Conservation (phyloP, 2,329 filamentous ascomycete genomes). For the Drechslera avenae region DNA sequence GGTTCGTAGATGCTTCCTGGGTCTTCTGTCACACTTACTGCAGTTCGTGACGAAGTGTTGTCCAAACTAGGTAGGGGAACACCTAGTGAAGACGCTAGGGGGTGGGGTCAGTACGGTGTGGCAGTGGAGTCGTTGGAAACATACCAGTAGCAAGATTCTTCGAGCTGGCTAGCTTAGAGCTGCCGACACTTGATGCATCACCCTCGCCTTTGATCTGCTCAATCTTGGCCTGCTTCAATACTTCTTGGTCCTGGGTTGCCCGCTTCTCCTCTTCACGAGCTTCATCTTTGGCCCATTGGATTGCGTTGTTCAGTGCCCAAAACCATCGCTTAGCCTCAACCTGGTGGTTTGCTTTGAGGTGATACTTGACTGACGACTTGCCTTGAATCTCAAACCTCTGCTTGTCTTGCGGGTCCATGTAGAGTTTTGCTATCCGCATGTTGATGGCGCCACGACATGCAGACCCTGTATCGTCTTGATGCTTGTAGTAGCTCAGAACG, state of each 20-base stretch:
- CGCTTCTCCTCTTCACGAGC: constrained; percentile 86
- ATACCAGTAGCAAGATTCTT: constrained; percentile 40
- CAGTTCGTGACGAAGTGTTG: constrained; percentile 41
- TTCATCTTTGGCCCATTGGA: constrained; percentile 98
- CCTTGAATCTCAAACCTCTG: constrained; percentile 97
- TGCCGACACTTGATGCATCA: constrained; percentile 48
- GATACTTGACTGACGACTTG: constrained; percentile 98
- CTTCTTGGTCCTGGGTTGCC: constrained; percentile 73
- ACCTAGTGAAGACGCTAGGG: constrained; percentile 53
- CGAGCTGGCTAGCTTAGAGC: constrained; percentile 37
- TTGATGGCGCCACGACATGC: constrained; percentile 98
- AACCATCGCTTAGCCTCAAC: constrained; percentile 99
- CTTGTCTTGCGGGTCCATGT: constrained; percentile 97
- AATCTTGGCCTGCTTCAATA: constrained; percentile 74
- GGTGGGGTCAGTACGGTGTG: constrained; percentile 3
- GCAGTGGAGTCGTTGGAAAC: not conserved
- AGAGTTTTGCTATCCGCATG: constrained; percentile 92
- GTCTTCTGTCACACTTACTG: constrained; percentile 60
- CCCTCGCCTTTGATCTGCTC: constrained; percentile 63
- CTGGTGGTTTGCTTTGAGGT: constrained; percentile 95
- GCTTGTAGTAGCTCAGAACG: constrained; percentile 97
- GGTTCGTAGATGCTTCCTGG: constrained; percentile 63
- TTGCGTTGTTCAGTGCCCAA: constrained; percentile 98
- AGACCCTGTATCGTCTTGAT: constrained; percentile 95
- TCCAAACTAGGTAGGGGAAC: constrained; percentile 53